phyloP scores from a whole-genome alignment of 768 basidiomycete genomes.

The Xerocomellus intermedius region DNA sequence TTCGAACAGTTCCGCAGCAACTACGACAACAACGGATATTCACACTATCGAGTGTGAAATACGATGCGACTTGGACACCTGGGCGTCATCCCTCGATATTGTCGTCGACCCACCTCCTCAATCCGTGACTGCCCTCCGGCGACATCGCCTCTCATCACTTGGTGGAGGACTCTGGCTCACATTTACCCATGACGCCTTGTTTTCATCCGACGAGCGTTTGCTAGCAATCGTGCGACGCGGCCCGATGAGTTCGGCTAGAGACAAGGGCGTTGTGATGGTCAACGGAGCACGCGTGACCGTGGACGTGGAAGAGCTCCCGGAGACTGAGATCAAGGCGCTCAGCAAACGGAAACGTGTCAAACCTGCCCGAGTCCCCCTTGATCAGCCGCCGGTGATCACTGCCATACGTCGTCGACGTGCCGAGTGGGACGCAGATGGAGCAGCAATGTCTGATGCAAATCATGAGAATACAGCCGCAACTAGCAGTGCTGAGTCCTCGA shows the following conservation, averaged over 20 bases:
- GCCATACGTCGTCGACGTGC: conserved; percentile 66
- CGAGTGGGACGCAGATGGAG: conserved; percentile 65
- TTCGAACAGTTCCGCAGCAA: neutral
- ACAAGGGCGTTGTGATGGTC: conserved; percentile 81
- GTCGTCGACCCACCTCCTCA: conserved; percentile 93
- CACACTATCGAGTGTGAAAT: conserved; percentile 84
- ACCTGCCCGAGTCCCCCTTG: conserved; percentile 83
- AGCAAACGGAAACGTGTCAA: conserved; percentile 84
- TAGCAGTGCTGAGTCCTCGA: conserved; percentile 18
- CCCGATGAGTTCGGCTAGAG: conserved; percentile 55
- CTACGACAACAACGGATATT: conserved; percentile 23
- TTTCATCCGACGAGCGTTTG: conserved; percentile 74
- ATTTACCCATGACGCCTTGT: conserved; percentile 80
- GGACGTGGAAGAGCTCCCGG: conserved; percentile 86
- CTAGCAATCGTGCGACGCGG: conserved; percentile 73
- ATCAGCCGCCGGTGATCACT: conserved; percentile 84
- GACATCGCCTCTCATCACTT: conserved; percentile 81
- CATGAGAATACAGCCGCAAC: conserved; percentile 12
- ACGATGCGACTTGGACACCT: conserved; percentile 88
- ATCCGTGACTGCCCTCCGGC: conserved; percentile 73
- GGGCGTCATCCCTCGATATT: conserved; percentile 80
- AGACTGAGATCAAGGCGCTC: conserved; percentile 80
- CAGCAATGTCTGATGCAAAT: conserved; percentile 19
- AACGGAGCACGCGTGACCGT: conserved; percentile 85
- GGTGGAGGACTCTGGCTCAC: conserved; percentile 96